These are phyloP conservation scores for Cajanus cajan DNA, from an alignment of 306 rosid genomes.

Conservation along the genomic window DNA sequence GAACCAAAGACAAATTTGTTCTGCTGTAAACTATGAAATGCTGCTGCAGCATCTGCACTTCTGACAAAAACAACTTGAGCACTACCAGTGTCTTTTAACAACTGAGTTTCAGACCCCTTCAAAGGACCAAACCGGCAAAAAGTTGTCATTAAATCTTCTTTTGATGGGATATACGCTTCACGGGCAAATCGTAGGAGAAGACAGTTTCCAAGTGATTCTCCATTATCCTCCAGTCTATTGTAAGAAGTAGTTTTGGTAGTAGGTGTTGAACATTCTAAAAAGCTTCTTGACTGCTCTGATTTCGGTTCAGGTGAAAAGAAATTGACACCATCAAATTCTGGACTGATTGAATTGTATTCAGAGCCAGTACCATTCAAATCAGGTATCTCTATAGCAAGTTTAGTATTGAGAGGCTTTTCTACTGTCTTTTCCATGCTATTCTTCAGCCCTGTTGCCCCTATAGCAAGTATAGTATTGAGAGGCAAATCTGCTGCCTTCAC, in stretches of 20 bases:
- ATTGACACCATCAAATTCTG: slow-evolving; percentile 37
- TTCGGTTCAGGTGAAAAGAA: slow-evolving; percentile 34
- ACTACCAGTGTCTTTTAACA: slow-evolving; percentile 39
- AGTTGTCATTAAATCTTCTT: slow-evolving; percentile 55
- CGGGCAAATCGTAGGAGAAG: slow-evolving; percentile 66
- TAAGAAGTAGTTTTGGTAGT: slow-evolving; percentile 19
- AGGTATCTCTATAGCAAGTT: slow-evolving; percentile 44
- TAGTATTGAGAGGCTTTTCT: slow-evolving; percentile 23
- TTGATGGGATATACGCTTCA: slow-evolving; percentile 60
- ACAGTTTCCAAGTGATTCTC: slow-evolving; percentile 48
- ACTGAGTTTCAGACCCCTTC: slow-evolving; percentile 60
- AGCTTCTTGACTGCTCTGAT: slow-evolving; percentile 24
- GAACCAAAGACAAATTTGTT: slow-evolving; percentile 47
- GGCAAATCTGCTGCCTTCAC: slow-evolving; percentile 27
- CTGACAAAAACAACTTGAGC: slow-evolving; percentile 66
- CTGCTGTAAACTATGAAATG: slow-evolving; percentile 54
- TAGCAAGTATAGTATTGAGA: slow-evolving; percentile 3
- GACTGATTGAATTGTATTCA: slow-evolving; percentile 39
- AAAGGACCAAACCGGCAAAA: slow-evolving; percentile 81
- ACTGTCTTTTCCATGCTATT: slow-evolving; percentile 38
- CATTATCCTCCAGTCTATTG: slow-evolving; percentile 36
- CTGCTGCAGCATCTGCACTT: slow-evolving; percentile 61
- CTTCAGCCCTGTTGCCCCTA: slow-evolving; percentile 1
- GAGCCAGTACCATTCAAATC: slow-evolving; percentile 61
- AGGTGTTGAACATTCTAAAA: slow-evolving; percentile 25